A percentile compares a stretch with the other conserved stretches of the same genome.
These are phyloP conservation scores for Xylaria sp. DNA, from an alignment of 2,329 filamentous ascomycete genomes.

Conservation along the genomic window DNA sequence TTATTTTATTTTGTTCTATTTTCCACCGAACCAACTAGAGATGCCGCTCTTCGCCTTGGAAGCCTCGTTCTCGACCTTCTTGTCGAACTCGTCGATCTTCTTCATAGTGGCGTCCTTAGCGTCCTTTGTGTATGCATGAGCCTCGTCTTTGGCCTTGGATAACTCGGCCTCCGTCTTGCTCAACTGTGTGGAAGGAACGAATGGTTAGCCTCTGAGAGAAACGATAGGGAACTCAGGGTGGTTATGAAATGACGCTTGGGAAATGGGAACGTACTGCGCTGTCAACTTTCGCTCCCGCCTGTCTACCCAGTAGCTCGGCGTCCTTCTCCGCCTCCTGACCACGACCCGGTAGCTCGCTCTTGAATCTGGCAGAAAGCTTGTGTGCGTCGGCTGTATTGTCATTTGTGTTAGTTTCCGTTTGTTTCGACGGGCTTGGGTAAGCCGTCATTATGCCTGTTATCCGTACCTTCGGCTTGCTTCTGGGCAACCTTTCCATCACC, in stretches of 20 bases:
- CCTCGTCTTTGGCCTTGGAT: conserved; percentile 69
- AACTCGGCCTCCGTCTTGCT: conserved; percentile 73
- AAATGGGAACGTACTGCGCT: conserved; percentile 66
- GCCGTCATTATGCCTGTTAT: background rate
- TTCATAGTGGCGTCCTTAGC: conserved; percentile 72
- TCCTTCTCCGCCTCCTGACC: conserved; percentile 73
- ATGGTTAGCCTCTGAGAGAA: background rate
- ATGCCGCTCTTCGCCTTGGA: conserved; percentile 85
- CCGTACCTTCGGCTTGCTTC: conserved; percentile 83
- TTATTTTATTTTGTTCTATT: conserved; percentile 54
- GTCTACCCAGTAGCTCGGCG: conserved; percentile 68
- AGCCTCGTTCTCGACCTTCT: conserved; percentile 81
- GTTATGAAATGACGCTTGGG: conserved; percentile 2
- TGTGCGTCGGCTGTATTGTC: conserved; percentile 76
- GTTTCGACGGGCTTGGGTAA: background rate
- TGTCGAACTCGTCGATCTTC: conserved; percentile 85
- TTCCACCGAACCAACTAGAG: conserved; percentile 84
- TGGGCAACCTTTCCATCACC: conserved; percentile 84
- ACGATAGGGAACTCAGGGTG: background rate
- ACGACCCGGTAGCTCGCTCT: conserved; percentile 71
- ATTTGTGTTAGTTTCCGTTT: conserved; percentile 11
- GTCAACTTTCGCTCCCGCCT: conserved; percentile 75
- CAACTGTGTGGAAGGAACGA: conserved; percentile 58
- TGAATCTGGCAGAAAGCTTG: conserved; percentile 73
- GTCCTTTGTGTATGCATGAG: conserved; percentile 70